Evolutionary conservation across 768 basidiomycete species (phyloP).

Genomic region (Leccinellum rugosiceps): DNA sequence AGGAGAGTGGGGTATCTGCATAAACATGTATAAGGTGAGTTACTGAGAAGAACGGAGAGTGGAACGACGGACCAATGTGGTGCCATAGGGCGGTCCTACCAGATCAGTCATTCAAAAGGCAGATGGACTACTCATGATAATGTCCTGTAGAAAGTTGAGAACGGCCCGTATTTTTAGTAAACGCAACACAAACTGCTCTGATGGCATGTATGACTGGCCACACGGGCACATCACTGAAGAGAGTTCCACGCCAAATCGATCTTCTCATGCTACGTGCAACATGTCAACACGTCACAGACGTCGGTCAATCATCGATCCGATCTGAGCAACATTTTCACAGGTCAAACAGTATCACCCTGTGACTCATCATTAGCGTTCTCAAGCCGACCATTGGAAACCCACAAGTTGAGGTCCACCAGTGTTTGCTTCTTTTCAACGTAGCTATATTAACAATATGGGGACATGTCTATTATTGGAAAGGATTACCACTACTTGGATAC

Average conservation of each 20-base stretch:
- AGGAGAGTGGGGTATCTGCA: conserved; percentile 78
- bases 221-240: conserved; percentile 57
- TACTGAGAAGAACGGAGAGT: neutral
- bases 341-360: too few species aligned
- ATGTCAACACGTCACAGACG: neutral
- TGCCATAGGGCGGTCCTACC: conserved; percentile 39
- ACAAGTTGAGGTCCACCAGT: too few species aligned
- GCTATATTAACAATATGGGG: neutral
- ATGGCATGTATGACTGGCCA: conserved; percentile 84
- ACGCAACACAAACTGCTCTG: conserved; percentile 41
- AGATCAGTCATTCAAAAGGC: conserved; percentile 2
- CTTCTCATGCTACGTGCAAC: neutral
- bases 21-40: neutral
- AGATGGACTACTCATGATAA: conserved; percentile 42
- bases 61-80: conserved; percentile 56
- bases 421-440: neutral
- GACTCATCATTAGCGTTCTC: too few species aligned
- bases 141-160: conserved; percentile 45
- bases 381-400: too few species aligned
- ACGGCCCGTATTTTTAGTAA: too few species aligned
- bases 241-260: conserved; percentile 28
- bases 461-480: neutral
- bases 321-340: too few species aligned
- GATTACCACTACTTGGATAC: neutral
- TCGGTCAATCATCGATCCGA: too few species aligned